Percentiles rank a stretch among this genome's conserved stretches.
Conservation (phyloP, 495 filamentous ascomycete species). For the Physcia stellaris region DNA sequence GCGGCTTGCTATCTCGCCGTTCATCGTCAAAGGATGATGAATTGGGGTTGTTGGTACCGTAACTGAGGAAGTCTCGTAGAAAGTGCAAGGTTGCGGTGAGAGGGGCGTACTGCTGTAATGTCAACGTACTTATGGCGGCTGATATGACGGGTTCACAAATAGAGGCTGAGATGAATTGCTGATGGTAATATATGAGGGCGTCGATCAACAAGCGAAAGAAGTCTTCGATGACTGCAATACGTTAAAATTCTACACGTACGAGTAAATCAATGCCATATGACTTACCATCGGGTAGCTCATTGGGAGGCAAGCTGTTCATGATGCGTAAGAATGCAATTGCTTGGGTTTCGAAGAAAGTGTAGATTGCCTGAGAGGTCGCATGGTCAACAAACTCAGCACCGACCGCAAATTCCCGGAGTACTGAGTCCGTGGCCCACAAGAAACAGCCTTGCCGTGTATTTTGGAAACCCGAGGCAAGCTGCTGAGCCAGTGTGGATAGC, state of each 20-base stretch:
- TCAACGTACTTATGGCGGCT: constrained; percentile 71
- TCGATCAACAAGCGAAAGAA: constrained; percentile 90
- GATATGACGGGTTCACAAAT: constrained; percentile 74
- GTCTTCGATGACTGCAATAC: constrained; percentile 71
- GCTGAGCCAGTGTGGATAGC: constrained; percentile 71
- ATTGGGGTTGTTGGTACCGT: constrained; percentile 64
- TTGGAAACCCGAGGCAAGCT: constrained; percentile 71
- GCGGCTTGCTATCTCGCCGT: constrained; percentile 16
- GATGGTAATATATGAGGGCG: constrained; percentile 81
- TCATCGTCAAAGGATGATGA: constrained; percentile 50
- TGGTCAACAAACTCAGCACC: constrained; percentile 73
- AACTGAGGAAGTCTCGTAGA: constrained; percentile 82
- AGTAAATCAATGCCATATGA: constrained; percentile 6
- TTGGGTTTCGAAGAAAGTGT: constrained; percentile 88
- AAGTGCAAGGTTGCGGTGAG: constrained; percentile 86
- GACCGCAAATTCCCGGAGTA: constrained; percentile 87
- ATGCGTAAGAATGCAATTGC: constrained; percentile 73
- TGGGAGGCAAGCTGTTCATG: constrained; percentile 72
- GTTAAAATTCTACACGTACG: not conserved
- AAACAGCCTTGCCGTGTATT: constrained; percentile 88
- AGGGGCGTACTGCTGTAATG: constrained; percentile 79
- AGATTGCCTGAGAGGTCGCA: constrained; percentile 76
- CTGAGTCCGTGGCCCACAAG: constrained; percentile 89
- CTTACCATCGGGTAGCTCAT: constrained; percentile 75
- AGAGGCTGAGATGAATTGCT: constrained; percentile 59